phyloP scores from a whole-genome alignment of 2,329 filamentous ascomycete species.

The Colletotrichum chrysophilum region DNA sequence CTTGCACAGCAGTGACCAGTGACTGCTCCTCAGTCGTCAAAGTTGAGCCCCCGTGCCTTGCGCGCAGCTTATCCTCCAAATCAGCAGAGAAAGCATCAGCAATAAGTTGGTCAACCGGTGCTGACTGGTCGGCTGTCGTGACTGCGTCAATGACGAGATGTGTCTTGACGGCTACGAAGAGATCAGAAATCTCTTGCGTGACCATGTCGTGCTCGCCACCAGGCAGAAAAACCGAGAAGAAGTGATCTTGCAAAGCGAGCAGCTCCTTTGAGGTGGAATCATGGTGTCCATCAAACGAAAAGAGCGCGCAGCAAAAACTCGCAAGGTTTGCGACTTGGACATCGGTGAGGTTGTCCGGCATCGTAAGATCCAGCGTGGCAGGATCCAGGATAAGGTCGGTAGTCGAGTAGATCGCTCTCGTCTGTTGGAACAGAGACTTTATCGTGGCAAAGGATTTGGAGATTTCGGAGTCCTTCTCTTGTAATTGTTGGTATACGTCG shows the following conservation, averaged over 20 bases:
- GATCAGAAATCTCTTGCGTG: conserved; percentile 43
- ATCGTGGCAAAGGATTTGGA: conserved; percentile 35
- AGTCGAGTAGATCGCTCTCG: conserved; percentile 37
- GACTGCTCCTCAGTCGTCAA: conserved; percentile 39
- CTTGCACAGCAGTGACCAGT: conserved; percentile 36
- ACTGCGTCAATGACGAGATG: conserved; percentile 58
- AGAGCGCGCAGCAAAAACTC: conserved; percentile 43
- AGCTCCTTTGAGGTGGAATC: conserved; percentile 37
- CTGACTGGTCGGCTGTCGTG: conserved; percentile 52
- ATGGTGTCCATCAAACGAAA: conserved; percentile 46
- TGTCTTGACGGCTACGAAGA: conserved; percentile 54
- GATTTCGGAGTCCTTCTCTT: conserved; percentile 37
- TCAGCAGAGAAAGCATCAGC: conserved; percentile 62
- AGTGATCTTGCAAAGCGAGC: conserved; percentile 48
- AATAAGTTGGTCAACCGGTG: conserved; percentile 53
- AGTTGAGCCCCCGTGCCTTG: conserved; percentile 34
- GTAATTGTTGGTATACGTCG: conserved; percentile 37
- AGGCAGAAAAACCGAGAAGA: conserved; percentile 46
- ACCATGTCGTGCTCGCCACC: conserved; percentile 44
- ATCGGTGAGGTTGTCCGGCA: conserved; percentile 37
- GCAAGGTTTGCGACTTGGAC: conserved; percentile 56
- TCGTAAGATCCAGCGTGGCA: conserved; percentile 32
- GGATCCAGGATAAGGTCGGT: conserved; percentile 35
- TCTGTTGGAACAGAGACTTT: conserved; percentile 35
- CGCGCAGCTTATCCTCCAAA: conserved; percentile 53